Conservation (phyloP, 768 basidiomycete species). For the Suillus discolor region DNA sequence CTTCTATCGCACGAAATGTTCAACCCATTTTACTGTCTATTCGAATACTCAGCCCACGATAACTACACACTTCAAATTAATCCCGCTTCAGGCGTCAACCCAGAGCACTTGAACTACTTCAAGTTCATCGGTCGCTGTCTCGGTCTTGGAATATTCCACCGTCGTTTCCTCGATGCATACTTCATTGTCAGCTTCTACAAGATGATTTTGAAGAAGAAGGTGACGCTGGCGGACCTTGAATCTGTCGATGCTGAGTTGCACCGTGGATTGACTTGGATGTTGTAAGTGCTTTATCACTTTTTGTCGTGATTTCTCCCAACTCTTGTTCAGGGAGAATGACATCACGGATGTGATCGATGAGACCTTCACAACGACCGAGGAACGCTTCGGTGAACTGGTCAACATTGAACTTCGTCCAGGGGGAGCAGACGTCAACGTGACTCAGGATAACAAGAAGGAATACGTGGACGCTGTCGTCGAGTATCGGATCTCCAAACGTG, state of each 20-base stretch:
- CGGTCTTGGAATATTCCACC: slow-evolving; percentile 97
- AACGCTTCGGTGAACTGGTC: slow-evolving; percentile 97
- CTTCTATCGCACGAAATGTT: slow-evolving; percentile 99
- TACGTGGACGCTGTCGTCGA: slow-evolving; percentile 95
- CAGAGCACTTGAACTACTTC: slow-evolving; percentile 99
- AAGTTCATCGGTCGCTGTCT: slow-evolving; percentile 98
- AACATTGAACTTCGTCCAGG: slow-evolving; percentile 93
- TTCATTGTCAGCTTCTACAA: slow-evolving; percentile 99
- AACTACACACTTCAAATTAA: slow-evolving; percentile 99
- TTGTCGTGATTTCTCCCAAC: slow-evolving; percentile 15
- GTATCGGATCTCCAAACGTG: slow-evolving; percentile 95
- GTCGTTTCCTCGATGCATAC: slow-evolving; percentile 98
- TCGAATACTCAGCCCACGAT: slow-evolving; percentile 99
- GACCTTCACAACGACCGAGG: slow-evolving; percentile 95
- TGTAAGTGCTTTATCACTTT: slow-evolving; percentile 54
- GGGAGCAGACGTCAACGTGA: slow-evolving; percentile 84
- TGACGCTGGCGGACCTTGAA: slow-evolving; percentile 90
- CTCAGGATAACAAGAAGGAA: slow-evolving; percentile 98
- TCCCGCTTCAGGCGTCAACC: slow-evolving; percentile 96
- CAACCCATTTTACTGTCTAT: slow-evolving; percentile 99
- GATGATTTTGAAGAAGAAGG: slow-evolving; percentile 99
- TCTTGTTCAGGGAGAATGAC: slow-evolving; percentile 81
- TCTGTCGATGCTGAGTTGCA: slow-evolving; percentile 95
- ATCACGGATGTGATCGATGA: slow-evolving; percentile 98
- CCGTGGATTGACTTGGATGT: slow-evolving; percentile 98